Conservation (phyloP, 208 protist species). For the Trypanosomatidae sp. region DNA sequence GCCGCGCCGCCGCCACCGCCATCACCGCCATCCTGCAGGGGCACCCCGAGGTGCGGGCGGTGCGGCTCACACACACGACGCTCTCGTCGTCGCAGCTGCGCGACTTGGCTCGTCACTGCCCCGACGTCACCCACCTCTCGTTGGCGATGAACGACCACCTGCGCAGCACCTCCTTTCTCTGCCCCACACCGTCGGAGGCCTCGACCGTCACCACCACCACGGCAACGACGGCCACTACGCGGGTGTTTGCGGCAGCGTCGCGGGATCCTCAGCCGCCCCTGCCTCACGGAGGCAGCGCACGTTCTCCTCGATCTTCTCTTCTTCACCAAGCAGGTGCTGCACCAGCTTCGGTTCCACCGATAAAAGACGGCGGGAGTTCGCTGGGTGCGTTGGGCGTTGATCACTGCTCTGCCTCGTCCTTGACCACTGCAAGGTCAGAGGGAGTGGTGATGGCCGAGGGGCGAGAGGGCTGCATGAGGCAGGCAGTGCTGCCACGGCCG, state of each 20-base stretch:
- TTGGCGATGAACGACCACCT: slow-evolving; percentile 49
- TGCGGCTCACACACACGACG: slow-evolving; percentile 41
- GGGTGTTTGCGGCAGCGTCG: too few relatives aligned
- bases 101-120: slow-evolving; percentile 36
- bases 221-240: slow-evolving; percentile 4
- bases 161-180: slow-evolving; percentile 45
- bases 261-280: too few relatives aligned
- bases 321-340: not conserved
- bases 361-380: too few relatives aligned
- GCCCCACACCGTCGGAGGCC: slow-evolving; percentile 24
- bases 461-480: too few relatives aligned
- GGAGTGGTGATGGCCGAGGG: too few relatives aligned
- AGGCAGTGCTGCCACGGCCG: not conserved
- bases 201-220: slow-evolving; percentile 20
- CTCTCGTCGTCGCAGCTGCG: slow-evolving; percentile 37
- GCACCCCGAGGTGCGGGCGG: slow-evolving; percentile 34
- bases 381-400: not conserved
- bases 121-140: slow-evolving; percentile 48
- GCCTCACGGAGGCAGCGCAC: not conserved
- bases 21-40: slow-evolving; percentile 20
- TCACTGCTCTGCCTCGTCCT: too few relatives aligned
- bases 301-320: too few relatives aligned
- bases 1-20: slow-evolving; percentile 18
- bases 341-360: too few relatives aligned
- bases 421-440: too few relatives aligned